Base-by-base conservation (phyloP, 1,139 yeast genomes). In the Taiozyma sp. region DNA sequence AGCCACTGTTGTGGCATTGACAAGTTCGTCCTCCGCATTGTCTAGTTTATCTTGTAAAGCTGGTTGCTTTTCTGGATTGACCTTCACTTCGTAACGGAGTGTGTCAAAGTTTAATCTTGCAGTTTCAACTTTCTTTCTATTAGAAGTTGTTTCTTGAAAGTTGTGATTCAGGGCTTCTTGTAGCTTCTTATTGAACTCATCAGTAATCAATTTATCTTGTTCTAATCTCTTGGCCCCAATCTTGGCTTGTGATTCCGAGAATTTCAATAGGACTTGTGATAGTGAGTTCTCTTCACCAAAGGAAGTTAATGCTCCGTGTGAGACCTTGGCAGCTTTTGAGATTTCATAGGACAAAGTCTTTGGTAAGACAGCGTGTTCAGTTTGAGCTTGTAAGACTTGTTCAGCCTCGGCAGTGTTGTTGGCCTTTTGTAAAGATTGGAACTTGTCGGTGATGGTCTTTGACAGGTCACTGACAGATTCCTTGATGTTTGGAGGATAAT, bases 401-500 rank as follows among this genome's bases (percentile, higher is more conserved):
- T 82, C 88, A 55, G 83, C 81, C 55, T 82, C 88, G 56, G 80
- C 83, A 0, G 88, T 83, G 13, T 83, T 74, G 2, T 79, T 69
- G 13, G 83, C 88, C 60, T 74, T 79, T 56, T 81, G 79, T 60
- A 83, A 74, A 53, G 81, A 84, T 52, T 73, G 73, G 56, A 81
- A 76, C 63, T 81, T 81, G 57, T 69, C 76, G 47, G 76, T 74
- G 49, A 83, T 67, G 14, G 79, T 69, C 54, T 79, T 77, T 56
- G 88, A 79, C 61, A 84, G 81, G 58, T 84, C 85, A 47, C 81
- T 69, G 32, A 79, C 64, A 39, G 73, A 66, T 83, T 88, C 96
- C 60, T 77, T 82, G 46, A 80, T 70, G 64, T 87, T 85, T 52
- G 85, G 83, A 14, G 96, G 96, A 68, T 88, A 88, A 68, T 89